Base-by-base conservation (phyloP, 768 basidiomycete genomes). In the Boletus pseudo-olivaceus region DNA sequence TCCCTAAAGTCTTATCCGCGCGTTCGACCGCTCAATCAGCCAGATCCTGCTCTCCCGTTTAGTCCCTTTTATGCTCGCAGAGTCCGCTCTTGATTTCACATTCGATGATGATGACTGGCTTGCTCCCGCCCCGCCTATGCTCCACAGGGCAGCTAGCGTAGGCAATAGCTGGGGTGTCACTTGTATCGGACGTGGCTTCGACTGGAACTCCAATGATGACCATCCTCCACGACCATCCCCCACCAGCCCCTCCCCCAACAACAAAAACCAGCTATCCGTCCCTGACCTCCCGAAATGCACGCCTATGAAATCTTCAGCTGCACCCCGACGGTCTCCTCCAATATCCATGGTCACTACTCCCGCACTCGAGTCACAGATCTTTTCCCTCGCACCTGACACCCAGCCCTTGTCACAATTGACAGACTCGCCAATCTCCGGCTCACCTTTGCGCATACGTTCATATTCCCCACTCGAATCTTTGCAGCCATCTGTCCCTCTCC, bases 151-250 rank as follows among this genome's bases (percentile, higher is more conserved):
- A 7, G 78, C 87, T 38, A 87, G 85, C 55, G 83, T 87, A 49
- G 82, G 84, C 32, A 82, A 83, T 57, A 90, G 88, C 71, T 93
- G 88, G 88, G 87, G 86, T 7, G 89, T 93, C 56, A 92, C 90
- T 19, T 89, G 82, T 35, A 85, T 92, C 44, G 90, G 90, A 11
- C 82, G 87, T 44, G 90, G 90, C 17, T 91, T 90, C 65, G 77
- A 88, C 69, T 91, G 90, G 87, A 78, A 77, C 51, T 71, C 77
- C 54, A 72, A 71, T 47, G 68, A 72, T 40, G 75, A 76, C 34
- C 66, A 71, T 34, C 57, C 51, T 47, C 7, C 57, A 40, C 55
- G 39, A 38, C 35, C 50, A 30, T 41, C 53, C 26, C 33, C 61
- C 27, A 19, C 51, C 37, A 17, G 46, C 27, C 37, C 47, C 17